Evolutionary conservation across 179 eudicot species (phyloP), one percentile per base, ranked within the genome.

Genomic region (Silene coronaria): DNA sequence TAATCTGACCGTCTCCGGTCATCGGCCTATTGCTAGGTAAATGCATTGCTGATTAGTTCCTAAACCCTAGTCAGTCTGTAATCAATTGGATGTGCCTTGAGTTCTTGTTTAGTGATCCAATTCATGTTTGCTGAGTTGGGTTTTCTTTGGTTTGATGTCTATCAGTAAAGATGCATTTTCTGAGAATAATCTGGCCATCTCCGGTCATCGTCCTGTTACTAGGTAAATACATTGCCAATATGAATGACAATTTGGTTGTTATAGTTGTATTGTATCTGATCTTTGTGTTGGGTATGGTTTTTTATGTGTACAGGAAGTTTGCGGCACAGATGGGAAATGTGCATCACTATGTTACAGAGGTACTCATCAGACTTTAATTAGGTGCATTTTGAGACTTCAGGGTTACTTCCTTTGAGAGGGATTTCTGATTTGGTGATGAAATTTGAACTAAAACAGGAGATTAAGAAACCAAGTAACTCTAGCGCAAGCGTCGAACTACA

Each of bases 1-100:
- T 85, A 82, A 69, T 65, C 89, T 77, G 27, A 79, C 23, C 0
- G 17, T 73, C 64, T 90, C 81, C 24, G 83, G 72, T 42, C 82
- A 84, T 79, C 93, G 96, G 13, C 96, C 93, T 0, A 69, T 90
- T 78, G 88, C 93, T 28, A 88, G 97, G 98, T 93, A 67, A 51
- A 32, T 12, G 16, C 73, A 59, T 19, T 17, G 27, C 42, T 34
- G 14, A 26, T 36, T 36, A 36, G 42, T 36, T 36, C 42, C 1
- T 36, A 36, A 36, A 36, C 42, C 42, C 42, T 36, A 36, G 42
- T 36, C 42, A 1, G 32, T 42, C 7, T 42, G 6, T 42, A 28
- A 28, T 28, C 32, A 36, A 36, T 36, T 36, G 10, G 10, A 36
- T 36, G 42, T 36, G 42, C 10, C 42, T 48, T 48, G 17, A 12